These are phyloP conservation scores for Trichoderma gracile DNA, from an alignment of 2,329 filamentous ascomycete species.

Conservation along the genomic window DNA sequence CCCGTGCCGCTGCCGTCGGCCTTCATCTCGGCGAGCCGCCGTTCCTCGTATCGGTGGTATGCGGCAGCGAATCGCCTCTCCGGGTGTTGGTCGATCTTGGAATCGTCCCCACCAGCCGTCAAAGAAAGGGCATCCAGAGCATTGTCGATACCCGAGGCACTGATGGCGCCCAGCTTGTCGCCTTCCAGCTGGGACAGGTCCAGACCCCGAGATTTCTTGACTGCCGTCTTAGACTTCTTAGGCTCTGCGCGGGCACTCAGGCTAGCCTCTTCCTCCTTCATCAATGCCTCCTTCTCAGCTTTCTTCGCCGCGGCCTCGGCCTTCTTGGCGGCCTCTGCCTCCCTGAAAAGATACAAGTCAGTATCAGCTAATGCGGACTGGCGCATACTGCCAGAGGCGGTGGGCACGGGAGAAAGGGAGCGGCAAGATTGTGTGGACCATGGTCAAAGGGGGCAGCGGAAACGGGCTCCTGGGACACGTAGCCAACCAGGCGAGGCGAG, in stretches of 20 bases:
- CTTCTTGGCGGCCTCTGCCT: slow-evolving; percentile 61
- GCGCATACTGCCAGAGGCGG: slow-evolving; percentile 8
- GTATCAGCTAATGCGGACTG: background rate
- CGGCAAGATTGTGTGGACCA: background rate
- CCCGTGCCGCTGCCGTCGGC: slow-evolving; percentile 71
- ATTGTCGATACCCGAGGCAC: slow-evolving; percentile 88
- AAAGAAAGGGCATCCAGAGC: slow-evolving; percentile 83
- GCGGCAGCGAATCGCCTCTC: slow-evolving; percentile 87
- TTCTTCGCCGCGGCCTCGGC: slow-evolving; percentile 88
- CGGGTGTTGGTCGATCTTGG: slow-evolving; percentile 84
- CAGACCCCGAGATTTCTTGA: slow-evolving; percentile 70
- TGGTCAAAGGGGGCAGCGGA: background rate
- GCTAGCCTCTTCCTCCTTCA: slow-evolving; percentile 77
- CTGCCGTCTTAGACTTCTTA: slow-evolving; percentile 68
- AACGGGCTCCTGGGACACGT: slow-evolving; percentile 11
- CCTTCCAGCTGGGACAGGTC: slow-evolving; percentile 75
- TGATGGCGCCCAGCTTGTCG: slow-evolving; percentile 63
- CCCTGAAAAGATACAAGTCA: slow-evolving; percentile 32
- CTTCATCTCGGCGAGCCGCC: slow-evolving; percentile 81
- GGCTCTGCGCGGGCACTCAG: slow-evolving; percentile 58
- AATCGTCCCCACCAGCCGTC: slow-evolving; percentile 52
- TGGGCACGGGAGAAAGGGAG: background rate
- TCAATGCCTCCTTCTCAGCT: slow-evolving; percentile 81
- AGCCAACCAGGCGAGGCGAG: slow-evolving; percentile 3
- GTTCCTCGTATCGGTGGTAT: slow-evolving; percentile 78